A percentile compares a stretch with the other conserved stretches of the same genome.
Conservation (phyloP, 768 basidiomycete genomes). For the Psilocybe cyanescens region DNA sequence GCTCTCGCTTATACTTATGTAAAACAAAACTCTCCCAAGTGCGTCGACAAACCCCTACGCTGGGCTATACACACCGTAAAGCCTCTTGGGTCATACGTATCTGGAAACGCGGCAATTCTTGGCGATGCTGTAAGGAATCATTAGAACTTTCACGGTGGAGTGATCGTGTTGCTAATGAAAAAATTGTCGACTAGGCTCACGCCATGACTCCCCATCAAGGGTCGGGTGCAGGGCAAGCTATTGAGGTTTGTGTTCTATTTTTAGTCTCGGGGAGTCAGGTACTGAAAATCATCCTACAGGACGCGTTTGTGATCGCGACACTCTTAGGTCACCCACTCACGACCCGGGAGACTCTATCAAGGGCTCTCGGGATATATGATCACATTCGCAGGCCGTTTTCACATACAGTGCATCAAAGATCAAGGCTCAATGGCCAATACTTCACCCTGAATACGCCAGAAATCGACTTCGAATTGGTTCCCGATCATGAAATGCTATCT, state of each 20-base stretch:
- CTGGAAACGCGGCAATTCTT: slow-evolving; percentile 51
- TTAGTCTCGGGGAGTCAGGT: slow-evolving; percentile 23
- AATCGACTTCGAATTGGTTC: slow-evolving; percentile 30
- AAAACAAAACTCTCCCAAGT: slow-evolving; percentile 35
- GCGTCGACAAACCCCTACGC: slow-evolving; percentile 50
- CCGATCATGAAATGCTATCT: slow-evolving; percentile 29
- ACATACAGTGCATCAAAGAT: slow-evolving; percentile 37
- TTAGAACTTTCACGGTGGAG: not conserved
- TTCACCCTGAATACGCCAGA: slow-evolving; percentile 40
- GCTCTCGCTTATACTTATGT: not conserved
- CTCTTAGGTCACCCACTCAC: slow-evolving; percentile 48
- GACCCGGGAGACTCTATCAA: slow-evolving; percentile 41
- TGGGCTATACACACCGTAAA: slow-evolving; percentile 70
- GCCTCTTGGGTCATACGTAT: slow-evolving; percentile 53
- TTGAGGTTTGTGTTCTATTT: slow-evolving; percentile 45
- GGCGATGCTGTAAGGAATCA: slow-evolving; percentile 50
- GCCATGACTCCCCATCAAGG: slow-evolving; percentile 60
- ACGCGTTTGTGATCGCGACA: slow-evolving; percentile 49
- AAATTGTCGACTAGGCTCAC: slow-evolving; percentile 41
- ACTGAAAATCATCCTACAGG: slow-evolving; percentile 35
- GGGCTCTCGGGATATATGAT: slow-evolving; percentile 51
- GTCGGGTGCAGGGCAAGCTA: slow-evolving; percentile 61
- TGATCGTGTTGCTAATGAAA: slow-evolving; percentile 7
- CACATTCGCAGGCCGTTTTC: slow-evolving; percentile 51
- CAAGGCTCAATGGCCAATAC: slow-evolving; percentile 45